Conservation (phyloP, 2,329 filamentous ascomycete species). For the Simplicillium sp. region DNA sequence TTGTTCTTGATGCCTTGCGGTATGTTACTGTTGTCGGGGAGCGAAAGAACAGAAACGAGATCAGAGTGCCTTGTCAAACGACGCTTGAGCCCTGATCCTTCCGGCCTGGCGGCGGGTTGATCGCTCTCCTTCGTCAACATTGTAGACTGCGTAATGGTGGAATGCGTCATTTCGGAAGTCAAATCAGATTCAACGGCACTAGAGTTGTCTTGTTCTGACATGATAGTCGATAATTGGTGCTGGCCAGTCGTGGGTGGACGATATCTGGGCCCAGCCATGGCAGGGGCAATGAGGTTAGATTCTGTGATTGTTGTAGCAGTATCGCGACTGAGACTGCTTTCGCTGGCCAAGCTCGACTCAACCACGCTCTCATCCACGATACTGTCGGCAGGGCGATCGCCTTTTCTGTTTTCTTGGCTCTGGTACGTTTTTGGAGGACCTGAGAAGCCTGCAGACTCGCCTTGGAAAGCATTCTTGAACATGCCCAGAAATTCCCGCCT, state of each 20-base stretch:
- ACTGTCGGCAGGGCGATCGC: constrained; percentile 15
- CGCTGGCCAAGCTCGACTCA: constrained; percentile 4
- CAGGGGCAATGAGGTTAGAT: constrained; percentile 12
- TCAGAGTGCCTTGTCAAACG: constrained; percentile 87
- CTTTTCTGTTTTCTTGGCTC: constrained; percentile 32
- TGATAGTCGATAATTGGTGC: constrained; percentile 48
- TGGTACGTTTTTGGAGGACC: constrained; percentile 37
- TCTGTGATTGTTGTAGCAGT: constrained; percentile 10
- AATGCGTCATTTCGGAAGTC: constrained; percentile 35
- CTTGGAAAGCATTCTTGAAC: constrained; percentile 52
- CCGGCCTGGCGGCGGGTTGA: constrained; percentile 27
- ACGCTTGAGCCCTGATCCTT: constrained; percentile 49
- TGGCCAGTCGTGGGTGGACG: constrained; percentile 43
- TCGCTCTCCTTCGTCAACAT: constrained; percentile 36
- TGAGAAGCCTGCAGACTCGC: constrained; percentile 43
- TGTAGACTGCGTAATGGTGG: constrained; percentile 44
- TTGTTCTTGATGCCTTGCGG: constrained; percentile 58
- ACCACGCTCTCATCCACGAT: constrained; percentile 13
- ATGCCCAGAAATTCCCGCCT: constrained; percentile 48
- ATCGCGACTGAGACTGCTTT: constrained; percentile 4
- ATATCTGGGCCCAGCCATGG: constrained; percentile 22
- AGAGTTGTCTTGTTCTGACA: constrained; percentile 37
- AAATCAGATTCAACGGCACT: constrained; percentile 38
- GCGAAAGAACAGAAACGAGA: constrained; percentile 82
- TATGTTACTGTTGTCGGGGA: constrained; percentile 48